Percentiles rank a stretch among this genome's conserved stretches.
These are phyloP conservation scores for Obelidium mucronatum DNA, from an alignment of 192 early-diverging fungal species.

Conservation along the genomic window DNA sequence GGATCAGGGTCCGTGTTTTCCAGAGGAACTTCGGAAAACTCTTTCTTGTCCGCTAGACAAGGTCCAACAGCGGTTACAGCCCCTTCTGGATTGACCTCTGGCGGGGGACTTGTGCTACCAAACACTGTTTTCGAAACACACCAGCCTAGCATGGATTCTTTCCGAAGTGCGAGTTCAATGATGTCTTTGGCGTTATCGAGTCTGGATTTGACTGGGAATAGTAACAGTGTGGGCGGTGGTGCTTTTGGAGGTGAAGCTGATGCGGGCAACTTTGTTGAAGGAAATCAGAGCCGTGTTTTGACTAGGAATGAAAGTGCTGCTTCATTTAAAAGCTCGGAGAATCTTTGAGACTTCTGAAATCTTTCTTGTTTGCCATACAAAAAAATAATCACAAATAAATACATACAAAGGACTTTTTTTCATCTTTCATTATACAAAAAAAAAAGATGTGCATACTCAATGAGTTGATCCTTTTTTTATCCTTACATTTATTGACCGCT, in stretches of 20 bases:
- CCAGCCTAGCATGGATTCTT: background rate
- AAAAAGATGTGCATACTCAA: too few relatives aligned
- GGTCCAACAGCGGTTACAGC: background rate
- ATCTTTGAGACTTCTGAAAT: too few relatives aligned
- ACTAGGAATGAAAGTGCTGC: background rate
- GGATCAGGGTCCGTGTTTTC: background rate
- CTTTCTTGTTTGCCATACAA: too few relatives aligned
- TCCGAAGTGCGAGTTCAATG: constrained; percentile 14
- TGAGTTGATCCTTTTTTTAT: too few relatives aligned
- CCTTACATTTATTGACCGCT: too few relatives aligned
- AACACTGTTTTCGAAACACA: background rate
- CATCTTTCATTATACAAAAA: too few relatives aligned
- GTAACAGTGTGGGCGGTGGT: background rate
- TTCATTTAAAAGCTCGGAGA: background rate
- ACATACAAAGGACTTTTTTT: too few relatives aligned
- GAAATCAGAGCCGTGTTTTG: background rate
- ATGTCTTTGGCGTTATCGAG: constrained; percentile 15
- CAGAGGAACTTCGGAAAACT: background rate
- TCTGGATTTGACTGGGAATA: background rate
- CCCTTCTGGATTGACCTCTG: background rate
- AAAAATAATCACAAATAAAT: too few relatives aligned
- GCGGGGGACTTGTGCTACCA: background rate
- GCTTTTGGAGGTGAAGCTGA: background rate
- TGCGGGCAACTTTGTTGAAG: background rate
- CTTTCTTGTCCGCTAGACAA: background rate